Base-by-base conservation (phyloP, 1,139 yeast species). In the Pichia sorboxylosa region DNA sequence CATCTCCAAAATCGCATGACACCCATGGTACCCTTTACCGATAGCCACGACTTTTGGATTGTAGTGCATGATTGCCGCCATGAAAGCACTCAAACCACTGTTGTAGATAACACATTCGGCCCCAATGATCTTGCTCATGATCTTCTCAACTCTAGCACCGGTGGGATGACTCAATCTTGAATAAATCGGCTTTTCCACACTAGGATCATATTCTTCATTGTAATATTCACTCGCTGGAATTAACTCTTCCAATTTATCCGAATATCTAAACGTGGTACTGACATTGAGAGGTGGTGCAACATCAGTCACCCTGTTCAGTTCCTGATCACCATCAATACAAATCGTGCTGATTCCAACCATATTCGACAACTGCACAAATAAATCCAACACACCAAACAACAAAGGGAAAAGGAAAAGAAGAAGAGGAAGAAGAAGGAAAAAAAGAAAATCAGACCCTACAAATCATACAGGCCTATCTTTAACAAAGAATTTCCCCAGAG, bases 1-100 rank as follows among this genome's bases (percentile, higher is more conserved):
- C 16, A 84, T 61, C 21, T 72, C 61, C 10, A 80, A 68, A 34
- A 82, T 72, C 5, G 79, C 83, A 38, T 71, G 80, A 43, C 80
- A 71, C 6, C 97, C 97, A 49, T 82, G 94, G 54, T 87, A 87
- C 4, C 87, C 83, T 27, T 78, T 71, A 10, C 83, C 94, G 44
- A 83, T 68, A 22, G 83, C 78, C 14, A 87, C 57, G 17, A 66
- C 65, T 47, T 78, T 80, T 2, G 97, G 97, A 46, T 80, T 77
- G 43, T 63, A 66, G 44, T 75, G 66, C 24, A 77, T 69, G 51
- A 87, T 58, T 11, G 82, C 73, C 2, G 87, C 96, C 46, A 67
- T 71, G 53, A 81, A 83, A 0, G 96, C 93, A 33, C 83, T 64
- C 27, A 84, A 57, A 0, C 97, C 97, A 0, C 87, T 76, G 27